Conservation (phyloP, 2,329 filamentous ascomycete species). For the Phoma herbarum region DNA sequence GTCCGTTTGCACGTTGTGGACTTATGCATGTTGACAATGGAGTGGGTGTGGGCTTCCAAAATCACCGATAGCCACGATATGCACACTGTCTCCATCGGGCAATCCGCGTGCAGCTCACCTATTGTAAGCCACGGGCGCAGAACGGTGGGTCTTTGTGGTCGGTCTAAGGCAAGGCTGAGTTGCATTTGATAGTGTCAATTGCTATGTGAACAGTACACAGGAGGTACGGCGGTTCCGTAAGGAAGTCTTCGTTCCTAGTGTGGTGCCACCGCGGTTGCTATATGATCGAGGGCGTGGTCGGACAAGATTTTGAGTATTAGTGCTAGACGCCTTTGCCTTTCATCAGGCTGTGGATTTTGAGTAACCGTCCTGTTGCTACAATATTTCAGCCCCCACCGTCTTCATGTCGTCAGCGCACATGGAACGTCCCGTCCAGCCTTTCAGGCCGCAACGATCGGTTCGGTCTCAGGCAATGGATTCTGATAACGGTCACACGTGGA, state of each 20-base stretch:
- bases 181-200: slow-evolving; percentile 11
- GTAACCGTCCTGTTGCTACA: background rate
- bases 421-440: background rate
- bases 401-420: slow-evolving; percentile 15
- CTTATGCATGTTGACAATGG: slow-evolving; percentile 5
- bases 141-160: slow-evolving; percentile 3
- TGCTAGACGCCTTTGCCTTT: background rate
- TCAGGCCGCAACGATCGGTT: slow-evolving; percentile 1
- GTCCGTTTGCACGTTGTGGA: slow-evolving; percentile 3
- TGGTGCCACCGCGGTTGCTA: slow-evolving; percentile 3
- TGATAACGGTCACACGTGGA: slow-evolving; percentile 4
- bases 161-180: slow-evolving; percentile 8
- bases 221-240: slow-evolving; percentile 17
- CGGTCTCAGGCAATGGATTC: slow-evolving; percentile 1
- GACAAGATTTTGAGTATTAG: background rate
- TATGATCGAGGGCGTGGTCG: slow-evolving; percentile 7
- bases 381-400: background rate
- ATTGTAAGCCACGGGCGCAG: slow-evolving; percentile 12
- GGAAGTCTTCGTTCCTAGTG: background rate
- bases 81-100: slow-evolving; percentile 13
- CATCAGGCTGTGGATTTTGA: background rate
- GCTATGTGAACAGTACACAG: slow-evolving; percentile 8
- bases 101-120: slow-evolving; percentile 6
- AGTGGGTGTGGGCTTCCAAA: slow-evolving; percentile 3
- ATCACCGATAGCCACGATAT: background rate